phyloP scores from a whole-genome alignment of 371 early-diverging fungal species.

The Mycotypha africana region DNA sequence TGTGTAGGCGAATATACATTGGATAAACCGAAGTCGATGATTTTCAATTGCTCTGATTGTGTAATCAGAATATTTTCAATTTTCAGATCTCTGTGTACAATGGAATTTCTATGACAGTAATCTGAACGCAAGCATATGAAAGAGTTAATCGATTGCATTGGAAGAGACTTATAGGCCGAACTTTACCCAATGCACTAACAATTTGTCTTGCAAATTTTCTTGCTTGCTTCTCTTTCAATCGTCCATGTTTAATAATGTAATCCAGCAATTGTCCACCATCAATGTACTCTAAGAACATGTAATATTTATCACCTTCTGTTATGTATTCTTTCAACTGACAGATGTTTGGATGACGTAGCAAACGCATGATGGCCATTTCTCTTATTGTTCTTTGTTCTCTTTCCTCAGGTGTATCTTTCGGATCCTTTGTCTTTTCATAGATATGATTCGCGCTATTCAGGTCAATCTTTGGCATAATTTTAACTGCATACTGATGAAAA shows the following conservation, averaged over 20 bases:
- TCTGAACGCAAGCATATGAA: constrained; percentile 23
- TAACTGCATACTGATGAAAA: constrained; percentile 35
- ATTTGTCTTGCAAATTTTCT: constrained; percentile 74
- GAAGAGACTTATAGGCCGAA: too few species aligned
- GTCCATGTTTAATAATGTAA: constrained; percentile 66
- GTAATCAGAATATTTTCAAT: constrained; percentile 87
- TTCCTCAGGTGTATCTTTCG: constrained; percentile 42
- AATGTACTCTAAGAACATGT: constrained; percentile 84
- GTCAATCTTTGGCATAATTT: constrained; percentile 46
- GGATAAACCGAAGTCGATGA: constrained; percentile 88
- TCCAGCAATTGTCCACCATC: constrained; percentile 74
- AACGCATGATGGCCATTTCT: constrained; percentile 72
- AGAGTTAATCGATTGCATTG: not conserved
- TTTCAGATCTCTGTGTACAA: constrained; percentile 82
- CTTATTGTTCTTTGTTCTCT: constrained; percentile 69
- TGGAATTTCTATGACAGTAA: constrained; percentile 61
- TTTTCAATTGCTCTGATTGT: constrained; percentile 47
- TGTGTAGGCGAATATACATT: constrained; percentile 68
- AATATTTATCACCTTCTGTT: constrained; percentile 68
- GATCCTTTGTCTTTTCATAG: constrained; percentile 24
- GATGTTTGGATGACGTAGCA: constrained; percentile 78
- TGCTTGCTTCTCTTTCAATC: constrained; percentile 67
- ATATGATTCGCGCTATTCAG: constrained; percentile 2
- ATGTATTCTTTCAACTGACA: constrained; percentile 71
- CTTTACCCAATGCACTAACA: constrained; percentile 61